Base-by-base conservation (phyloP, 225 moss, liverwort and hornwort genomes). In the Lunularia cruciata region DNA sequence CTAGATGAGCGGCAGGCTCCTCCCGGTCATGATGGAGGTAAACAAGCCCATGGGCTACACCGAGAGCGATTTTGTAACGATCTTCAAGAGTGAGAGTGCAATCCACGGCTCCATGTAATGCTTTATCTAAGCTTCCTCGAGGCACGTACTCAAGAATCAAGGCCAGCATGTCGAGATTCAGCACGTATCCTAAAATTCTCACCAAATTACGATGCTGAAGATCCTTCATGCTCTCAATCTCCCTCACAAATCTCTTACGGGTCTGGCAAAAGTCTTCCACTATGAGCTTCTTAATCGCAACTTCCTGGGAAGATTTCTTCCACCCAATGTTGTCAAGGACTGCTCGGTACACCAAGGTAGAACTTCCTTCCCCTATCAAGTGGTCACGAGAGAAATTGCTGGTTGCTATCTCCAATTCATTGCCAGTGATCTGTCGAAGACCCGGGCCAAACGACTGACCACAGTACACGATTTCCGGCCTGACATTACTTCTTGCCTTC, bases 81-180 rank as follows among this genome's bases (percentile, higher is more conserved):
- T 2, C 20, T 8, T 55, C 18, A 51, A 40, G 51, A 14, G 16
- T 18, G 28, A 78, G 23, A 14, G 12, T n/a, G 26, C 69, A 67
- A 0, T 1, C 23, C 31, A 14, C 8, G 15, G 26, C 22, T 47
- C 58, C 36, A 8, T 46, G 60, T 42, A 28, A 31, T n/a, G 54
- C 34, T 0, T 52, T 27, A 6, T 54, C 67, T 52, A 68, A 52
- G 49, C 48, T 65, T 19, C 78, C 70, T 12, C 43, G 20, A 30
- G 74, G 57, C 74, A 79, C 64, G 58, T 68, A 75, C 53, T 79
- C 74, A 20, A 75, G 36, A 19, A 79, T 56, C 20, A 75, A 16
- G 12, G 65, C 74, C 19, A 47, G 65, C 1, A 71, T 15, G 0
- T 75, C 75, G 38, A 32, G 33, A 7, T n/a, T 67, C 5, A 60